Base-by-base conservation (phyloP, 495 filamentous ascomycete species). In the Hypoxylon rickii region DNA sequence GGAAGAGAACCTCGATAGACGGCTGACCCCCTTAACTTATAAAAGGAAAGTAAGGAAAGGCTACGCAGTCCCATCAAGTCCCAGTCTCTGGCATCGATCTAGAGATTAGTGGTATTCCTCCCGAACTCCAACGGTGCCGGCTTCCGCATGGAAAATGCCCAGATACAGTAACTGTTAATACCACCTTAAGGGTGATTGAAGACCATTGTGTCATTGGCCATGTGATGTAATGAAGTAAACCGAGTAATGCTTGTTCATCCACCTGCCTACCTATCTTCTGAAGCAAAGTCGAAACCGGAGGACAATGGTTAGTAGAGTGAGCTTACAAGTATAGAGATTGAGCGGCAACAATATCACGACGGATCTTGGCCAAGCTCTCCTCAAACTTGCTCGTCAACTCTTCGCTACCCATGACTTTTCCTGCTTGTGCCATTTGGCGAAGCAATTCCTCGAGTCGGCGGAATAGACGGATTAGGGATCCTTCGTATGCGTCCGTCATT, bases 401-500 rank as follows among this genome's bases (percentile, higher is more conserved):
- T 58, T 96, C 89, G 68, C 86, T 96, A 46, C 94, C 94, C 95
- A 98, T 98, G 45, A 96, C 92, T 73, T 96, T 96, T 58, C 88
- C 83, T 33, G 90, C 94, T 73, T 96, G 88, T n/a, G 88, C 93
- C 83, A 97, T 96, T 72, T 98, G 94, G 58, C 95, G 82, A n/a
- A 98, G 76, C 44, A 96, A 81, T 75, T 98, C 94, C 73, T 98
- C 95, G 29, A 98, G 76, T 16, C 95, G 88, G 41, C 94, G 86
- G 83, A 98, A 97, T 41, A 97, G 84, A 24, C 94, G 89, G 65
- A 98, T 97, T 58, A 98, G 77, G 51, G 87, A 96, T 38, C 94
- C 94, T 70, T 98, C 94, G 71, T 96, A 98, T 31, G 93, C 89
- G 68, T 96, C 92, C 21, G 94, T 96, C 93, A 97, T 96, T 86